Evolutionary conservation across 345 rosid genomes (phyloP).

Genomic region (sweet orange (Citrus sinensis)): DNA sequence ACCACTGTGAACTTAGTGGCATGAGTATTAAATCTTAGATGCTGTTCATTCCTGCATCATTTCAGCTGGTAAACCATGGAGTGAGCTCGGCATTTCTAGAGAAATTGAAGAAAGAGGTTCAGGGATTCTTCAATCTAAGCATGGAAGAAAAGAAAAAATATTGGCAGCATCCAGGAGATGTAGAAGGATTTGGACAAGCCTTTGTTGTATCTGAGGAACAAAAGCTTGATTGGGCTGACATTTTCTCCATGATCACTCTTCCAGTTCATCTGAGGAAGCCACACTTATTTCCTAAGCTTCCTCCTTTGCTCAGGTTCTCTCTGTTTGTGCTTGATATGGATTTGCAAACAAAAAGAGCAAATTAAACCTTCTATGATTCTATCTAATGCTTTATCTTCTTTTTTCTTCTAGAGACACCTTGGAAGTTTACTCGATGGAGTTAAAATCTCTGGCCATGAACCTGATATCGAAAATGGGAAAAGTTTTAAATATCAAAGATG

Average conservation of each 20-base stretch:
- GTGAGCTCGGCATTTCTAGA: slow-evolving; percentile 7
- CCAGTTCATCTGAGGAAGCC: too few species aligned
- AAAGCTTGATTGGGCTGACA: too few species aligned
- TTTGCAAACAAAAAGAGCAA: too few species aligned
- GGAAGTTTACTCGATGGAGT: slow-evolving; percentile 17
- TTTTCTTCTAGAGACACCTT: slow-evolving; percentile 17
- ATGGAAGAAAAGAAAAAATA: slow-evolving; percentile 27
- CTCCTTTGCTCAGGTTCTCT: too few species aligned
- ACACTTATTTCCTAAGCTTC: too few species aligned
- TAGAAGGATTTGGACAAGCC: slow-evolving; percentile 27
- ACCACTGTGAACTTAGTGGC: too few species aligned
- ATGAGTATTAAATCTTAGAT: too few species aligned
- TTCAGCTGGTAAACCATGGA: slow-evolving; percentile 20
- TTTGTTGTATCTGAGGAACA: too few species aligned
- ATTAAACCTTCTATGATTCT: too few species aligned
- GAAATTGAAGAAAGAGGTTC: slow-evolving; percentile 2
- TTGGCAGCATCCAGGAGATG: slow-evolving; percentile 22
- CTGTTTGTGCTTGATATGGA: not conserved
- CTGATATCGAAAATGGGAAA: slow-evolving; percentile 15
- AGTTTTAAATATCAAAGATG: slow-evolving; percentile 11
- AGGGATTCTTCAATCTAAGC: slow-evolving; percentile 27
- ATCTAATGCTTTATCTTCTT: not conserved
- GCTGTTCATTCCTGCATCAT: not conserved
- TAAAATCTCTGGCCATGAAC: slow-evolving; percentile 10
- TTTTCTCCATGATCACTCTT: too few species aligned